A percentile compares a stretch with the other conserved stretches of the same genome.
Conservation (phyloP, 441 rosid genomes). For the Jatropha podagrica region DNA sequence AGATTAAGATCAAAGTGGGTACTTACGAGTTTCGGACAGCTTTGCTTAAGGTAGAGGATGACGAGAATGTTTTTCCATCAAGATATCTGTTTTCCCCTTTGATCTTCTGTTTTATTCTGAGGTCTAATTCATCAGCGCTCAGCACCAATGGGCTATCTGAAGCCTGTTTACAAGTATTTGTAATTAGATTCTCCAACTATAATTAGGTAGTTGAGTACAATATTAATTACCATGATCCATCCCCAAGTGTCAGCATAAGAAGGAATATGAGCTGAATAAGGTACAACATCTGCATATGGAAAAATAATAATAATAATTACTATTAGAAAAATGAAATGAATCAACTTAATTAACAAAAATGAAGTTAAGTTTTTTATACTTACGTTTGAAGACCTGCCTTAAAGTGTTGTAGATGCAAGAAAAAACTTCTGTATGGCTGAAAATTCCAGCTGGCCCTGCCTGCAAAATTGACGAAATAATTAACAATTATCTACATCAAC, state of each 20-base stretch:
- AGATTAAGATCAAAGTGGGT: neutral
- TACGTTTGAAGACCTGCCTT: constrained; percentile 60
- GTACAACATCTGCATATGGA: constrained; percentile 49
- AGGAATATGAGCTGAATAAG: constrained; percentile 63
- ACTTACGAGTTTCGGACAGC: constrained; percentile 54
- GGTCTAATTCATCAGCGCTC: constrained; percentile 47
- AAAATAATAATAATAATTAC: too few relatives aligned
- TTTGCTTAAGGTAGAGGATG: constrained; percentile 53
- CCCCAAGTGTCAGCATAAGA: constrained; percentile 78
- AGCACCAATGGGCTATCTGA: constrained; percentile 47
- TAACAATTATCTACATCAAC: neutral
- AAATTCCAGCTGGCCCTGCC: constrained; percentile 79
- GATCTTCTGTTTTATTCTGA: constrained; percentile 46
- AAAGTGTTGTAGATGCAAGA: constrained; percentile 60
- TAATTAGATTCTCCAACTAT: neutral
- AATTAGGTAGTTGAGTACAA: neutral
- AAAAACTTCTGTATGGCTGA: constrained; percentile 67
- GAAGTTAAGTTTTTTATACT: neutral
- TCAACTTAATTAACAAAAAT: neutral
- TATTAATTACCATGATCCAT: constrained; percentile 58
- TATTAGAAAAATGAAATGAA: neutral
- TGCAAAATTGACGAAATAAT: constrained; percentile 13
- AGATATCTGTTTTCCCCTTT: constrained; percentile 51
- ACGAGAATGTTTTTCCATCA: constrained; percentile 54
- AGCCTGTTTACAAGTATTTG: constrained; percentile 33